These are phyloP conservation scores for Lepidium didymum DNA, from an alignment of 345 rosid species.

Conservation along the genomic window DNA sequence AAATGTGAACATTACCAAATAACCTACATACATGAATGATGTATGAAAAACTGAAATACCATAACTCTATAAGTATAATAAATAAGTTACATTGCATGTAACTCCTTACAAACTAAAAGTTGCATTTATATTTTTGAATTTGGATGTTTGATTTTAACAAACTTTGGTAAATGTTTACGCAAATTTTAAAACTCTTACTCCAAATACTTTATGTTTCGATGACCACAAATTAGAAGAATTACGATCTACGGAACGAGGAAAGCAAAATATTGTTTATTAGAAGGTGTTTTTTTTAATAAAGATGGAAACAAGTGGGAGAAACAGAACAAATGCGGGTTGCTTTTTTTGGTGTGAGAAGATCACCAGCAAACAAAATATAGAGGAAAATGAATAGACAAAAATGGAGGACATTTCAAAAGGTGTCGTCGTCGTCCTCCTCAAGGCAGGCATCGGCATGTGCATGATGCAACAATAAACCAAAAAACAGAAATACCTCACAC, in stretches of 20 bases:
- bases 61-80: no score
- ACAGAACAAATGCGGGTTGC: background rate
- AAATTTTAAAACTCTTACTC: no score
- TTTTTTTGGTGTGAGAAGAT: background rate
- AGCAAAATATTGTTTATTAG: background rate
- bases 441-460: constrained; percentile 15
- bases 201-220: no score
- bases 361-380: constrained; percentile 19
- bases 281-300: background rate
- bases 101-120: no score
- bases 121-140: no score
- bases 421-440: constrained; percentile 6
- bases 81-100: no score
- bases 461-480: constrained; percentile 15
- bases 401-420: constrained; percentile 16
- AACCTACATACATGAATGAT: no score
- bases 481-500: background rate
- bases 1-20: no score
- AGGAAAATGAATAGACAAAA: constrained; percentile 27
- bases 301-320: constrained; percentile 2
- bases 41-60: no score
- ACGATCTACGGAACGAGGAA: background rate
- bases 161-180: no score
- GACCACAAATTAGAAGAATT: background rate
- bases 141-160: no score